Percentiles rank a stretch among this genome's conserved stretches.
phyloP scores from a whole-genome alignment of 257 asterid species.

The Solanum paucissectum region DNA sequence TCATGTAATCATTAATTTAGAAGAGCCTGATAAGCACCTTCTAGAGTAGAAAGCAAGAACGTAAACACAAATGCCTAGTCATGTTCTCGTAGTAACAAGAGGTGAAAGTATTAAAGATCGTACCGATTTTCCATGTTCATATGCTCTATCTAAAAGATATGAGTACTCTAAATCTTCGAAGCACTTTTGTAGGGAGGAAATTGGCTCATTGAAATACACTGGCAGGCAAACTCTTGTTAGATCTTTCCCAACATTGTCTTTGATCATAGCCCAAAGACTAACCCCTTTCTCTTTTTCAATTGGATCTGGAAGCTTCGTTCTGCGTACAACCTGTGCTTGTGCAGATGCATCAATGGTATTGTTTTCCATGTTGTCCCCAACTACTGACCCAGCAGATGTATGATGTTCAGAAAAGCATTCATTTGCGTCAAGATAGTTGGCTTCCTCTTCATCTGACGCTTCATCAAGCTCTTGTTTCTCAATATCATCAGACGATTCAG shows the following conservation, averaged over 20 bases:
- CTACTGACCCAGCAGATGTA: slow-evolving; percentile 19
- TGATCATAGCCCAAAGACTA: slow-evolving; percentile 94
- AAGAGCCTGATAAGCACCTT: not conserved
- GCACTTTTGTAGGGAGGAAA: slow-evolving; percentile 83
- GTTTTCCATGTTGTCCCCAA: slow-evolving; percentile 29
- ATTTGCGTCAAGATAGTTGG: slow-evolving; percentile 52
- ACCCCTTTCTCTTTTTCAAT: slow-evolving; percentile 84
- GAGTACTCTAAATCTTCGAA: slow-evolving; percentile 91
- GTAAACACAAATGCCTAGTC: not conserved
- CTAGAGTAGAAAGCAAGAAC: not conserved
- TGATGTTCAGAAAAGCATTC: slow-evolving; percentile 50
- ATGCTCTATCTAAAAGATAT: slow-evolving; percentile 78
- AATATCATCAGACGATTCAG: slow-evolving; percentile 88
- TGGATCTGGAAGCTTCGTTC: slow-evolving; percentile 84
- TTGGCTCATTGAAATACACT: slow-evolving; percentile 86
- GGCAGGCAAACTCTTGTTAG: slow-evolving; percentile 88
- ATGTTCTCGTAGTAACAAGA: not conserved
- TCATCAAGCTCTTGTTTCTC: slow-evolving; percentile 91
- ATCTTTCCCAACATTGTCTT: slow-evolving; percentile 94
- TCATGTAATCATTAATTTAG: not conserved
- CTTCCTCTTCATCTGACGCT: slow-evolving; percentile 81
- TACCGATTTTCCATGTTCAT: slow-evolving; percentile 88
- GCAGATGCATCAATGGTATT: slow-evolving; percentile 8
- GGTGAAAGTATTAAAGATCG: slow-evolving; percentile 5
- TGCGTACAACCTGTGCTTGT: slow-evolving; percentile 40